Percentiles rank a stretch among this genome's conserved stretches.
Conservation (phyloP, 2,329 filamentous ascomycete genomes). For the Microdochium bolleyi region DNA sequence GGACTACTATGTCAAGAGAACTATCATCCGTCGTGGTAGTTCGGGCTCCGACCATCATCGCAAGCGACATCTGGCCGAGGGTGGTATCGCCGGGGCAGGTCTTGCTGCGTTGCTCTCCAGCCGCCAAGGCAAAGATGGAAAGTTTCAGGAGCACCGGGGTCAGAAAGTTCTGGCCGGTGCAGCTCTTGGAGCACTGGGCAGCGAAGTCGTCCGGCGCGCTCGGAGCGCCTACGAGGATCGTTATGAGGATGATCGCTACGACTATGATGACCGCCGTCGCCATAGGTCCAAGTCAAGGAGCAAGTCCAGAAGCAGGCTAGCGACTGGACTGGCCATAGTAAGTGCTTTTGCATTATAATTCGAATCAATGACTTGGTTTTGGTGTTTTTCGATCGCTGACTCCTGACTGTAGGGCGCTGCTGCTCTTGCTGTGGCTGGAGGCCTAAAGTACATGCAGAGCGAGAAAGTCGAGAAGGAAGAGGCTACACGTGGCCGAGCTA, state of each 20-base stretch:
- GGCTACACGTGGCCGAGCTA: slow-evolving; percentile 45
- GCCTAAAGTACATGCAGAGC: slow-evolving; percentile 54
- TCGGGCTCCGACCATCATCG: slow-evolving; percentile 41
- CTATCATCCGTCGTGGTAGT: slow-evolving; percentile 41
- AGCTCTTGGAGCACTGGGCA: slow-evolving; percentile 54
- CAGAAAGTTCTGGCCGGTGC: slow-evolving; percentile 54
- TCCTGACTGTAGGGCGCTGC: slow-evolving; percentile 32
- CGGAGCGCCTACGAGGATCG: slow-evolving; percentile 53
- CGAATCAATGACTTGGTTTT: background rate
- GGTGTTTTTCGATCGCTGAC: background rate
- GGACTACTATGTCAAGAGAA: slow-evolving; percentile 34
- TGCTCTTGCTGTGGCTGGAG: slow-evolving; percentile 56
- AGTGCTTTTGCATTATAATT: slow-evolving; percentile 5
- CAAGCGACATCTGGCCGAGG: slow-evolving; percentile 53
- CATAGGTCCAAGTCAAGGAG: slow-evolving; percentile 25
- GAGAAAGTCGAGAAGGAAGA: slow-evolving; percentile 55
- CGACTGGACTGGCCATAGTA: slow-evolving; percentile 55
- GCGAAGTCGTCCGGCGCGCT: slow-evolving; percentile 51
- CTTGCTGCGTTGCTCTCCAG: slow-evolving; percentile 50
- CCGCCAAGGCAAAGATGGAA: slow-evolving; percentile 42
- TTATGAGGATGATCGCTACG: slow-evolving; percentile 27
- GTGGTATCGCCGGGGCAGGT: slow-evolving; percentile 57
- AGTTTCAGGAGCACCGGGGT: slow-evolving; percentile 41
- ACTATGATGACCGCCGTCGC: slow-evolving; percentile 26
- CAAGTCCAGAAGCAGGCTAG: slow-evolving; percentile 35